Evolutionary conservation across 768 basidiomycete species (phyloP).

Genomic region (Harrya chromipes): DNA sequence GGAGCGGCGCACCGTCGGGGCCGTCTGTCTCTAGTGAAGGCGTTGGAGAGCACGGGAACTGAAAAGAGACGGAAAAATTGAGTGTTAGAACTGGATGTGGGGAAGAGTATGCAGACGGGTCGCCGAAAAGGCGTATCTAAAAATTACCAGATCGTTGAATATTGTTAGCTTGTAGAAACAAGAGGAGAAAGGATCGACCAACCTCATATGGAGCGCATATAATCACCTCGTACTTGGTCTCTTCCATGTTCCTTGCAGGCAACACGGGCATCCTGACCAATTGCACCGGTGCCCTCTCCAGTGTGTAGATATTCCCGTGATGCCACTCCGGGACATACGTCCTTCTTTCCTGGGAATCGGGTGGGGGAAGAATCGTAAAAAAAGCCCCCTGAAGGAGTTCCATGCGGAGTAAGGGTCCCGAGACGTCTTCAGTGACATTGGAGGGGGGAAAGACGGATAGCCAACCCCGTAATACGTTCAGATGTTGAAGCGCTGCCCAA

Average conservation of each 20-base stretch:
- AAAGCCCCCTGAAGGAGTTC: constrained; percentile 72
- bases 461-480: constrained; percentile 63
- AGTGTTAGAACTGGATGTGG: constrained; percentile 56
- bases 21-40: neutral
- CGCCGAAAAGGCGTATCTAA: constrained; percentile 82
- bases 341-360: constrained; percentile 27
- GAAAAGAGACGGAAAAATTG: constrained; percentile 45
- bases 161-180: neutral
- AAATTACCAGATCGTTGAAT: neutral
- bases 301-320: constrained; percentile 81
- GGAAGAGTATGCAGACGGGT: constrained; percentile 46
- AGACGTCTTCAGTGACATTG: neutral
- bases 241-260: constrained; percentile 35
- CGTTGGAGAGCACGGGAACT: constrained; percentile 18
- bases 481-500: constrained; percentile 85
- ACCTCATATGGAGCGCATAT: constrained; percentile 87
- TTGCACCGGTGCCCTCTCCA: constrained; percentile 51
- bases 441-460: constrained; percentile 54
- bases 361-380: constrained; percentile 60
- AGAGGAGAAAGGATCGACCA: neutral
- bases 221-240: constrained; percentile 63
- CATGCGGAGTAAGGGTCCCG: constrained; percentile 49
- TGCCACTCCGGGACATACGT: constrained; percentile 56
- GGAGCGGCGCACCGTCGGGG: constrained; percentile 22
- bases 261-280: constrained; percentile 46